These are phyloP conservation scores for Cenchrus purpureus DNA, from an alignment of 176 grass and related monocot species.

Conservation along the genomic window DNA sequence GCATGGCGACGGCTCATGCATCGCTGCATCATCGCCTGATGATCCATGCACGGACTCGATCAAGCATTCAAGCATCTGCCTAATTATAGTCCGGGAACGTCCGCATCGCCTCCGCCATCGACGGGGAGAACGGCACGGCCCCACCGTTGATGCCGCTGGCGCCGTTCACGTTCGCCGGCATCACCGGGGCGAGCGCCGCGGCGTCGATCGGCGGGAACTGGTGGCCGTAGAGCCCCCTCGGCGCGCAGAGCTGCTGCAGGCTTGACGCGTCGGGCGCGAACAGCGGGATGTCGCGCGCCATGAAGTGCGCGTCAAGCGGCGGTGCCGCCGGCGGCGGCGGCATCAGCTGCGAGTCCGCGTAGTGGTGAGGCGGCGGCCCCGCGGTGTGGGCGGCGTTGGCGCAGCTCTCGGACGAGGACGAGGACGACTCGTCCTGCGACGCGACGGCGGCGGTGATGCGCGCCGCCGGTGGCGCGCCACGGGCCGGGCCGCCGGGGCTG, in stretches of 20 bases:
- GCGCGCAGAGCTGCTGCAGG: conserved; percentile 35
- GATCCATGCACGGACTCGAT: neutral
- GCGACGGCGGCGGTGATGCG: neutral
- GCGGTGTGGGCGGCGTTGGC: conserved; percentile 26
- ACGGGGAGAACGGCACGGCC: conserved; percentile 38
- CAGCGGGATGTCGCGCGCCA: conserved; percentile 49
- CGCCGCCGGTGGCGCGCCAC: neutral
- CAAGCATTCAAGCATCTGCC: neutral
- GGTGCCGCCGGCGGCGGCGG: conserved; percentile 30
- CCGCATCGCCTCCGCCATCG: conserved; percentile 46
- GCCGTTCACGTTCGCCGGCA: conserved; percentile 29
- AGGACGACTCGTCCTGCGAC: conserved; percentile 46
- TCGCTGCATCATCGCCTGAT: conserved; percentile 10
- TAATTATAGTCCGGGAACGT: conserved; percentile 25
- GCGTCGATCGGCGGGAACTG: conserved; percentile 20
- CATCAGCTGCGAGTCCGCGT: conserved; percentile 41
- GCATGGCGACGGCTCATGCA: conserved; percentile 6
- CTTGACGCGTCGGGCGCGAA: conserved; percentile 36
- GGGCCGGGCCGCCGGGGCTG: neutral
- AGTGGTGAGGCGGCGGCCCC: neutral
- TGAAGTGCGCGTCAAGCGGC: conserved; percentile 37
- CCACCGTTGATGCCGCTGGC: neutral
- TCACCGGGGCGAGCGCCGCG: conserved; percentile 13
- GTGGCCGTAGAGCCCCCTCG: conserved; percentile 44
- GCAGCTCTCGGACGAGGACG: conserved; percentile 59